These are phyloP conservation scores for Porcisia hertigi DNA, from an alignment of 208 protist species.

Conservation along the genomic window DNA sequence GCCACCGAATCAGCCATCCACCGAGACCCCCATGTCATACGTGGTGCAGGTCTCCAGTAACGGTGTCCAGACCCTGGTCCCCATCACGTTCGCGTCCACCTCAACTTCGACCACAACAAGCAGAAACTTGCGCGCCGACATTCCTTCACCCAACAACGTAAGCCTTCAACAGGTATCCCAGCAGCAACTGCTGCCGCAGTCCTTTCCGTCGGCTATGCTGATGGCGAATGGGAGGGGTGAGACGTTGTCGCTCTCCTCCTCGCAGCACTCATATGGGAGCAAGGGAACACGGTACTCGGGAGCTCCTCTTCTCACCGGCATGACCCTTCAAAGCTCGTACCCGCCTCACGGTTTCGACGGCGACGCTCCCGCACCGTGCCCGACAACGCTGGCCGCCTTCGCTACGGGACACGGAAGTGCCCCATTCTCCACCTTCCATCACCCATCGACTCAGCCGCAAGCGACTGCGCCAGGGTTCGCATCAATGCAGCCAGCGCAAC, in stretches of 20 bases:
- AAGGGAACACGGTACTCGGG: not conserved
- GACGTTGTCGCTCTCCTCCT: constrained; percentile 9
- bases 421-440: not conserved
- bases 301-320: not conserved
- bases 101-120: not conserved
- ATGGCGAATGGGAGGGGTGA: constrained; percentile 3
- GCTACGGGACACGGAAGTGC: not conserved
- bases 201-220: not conserved
- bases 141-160: not conserved
- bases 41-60: constrained; percentile 4
- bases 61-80: constrained; percentile 5
- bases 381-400: not conserved
- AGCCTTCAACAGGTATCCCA: not conserved
- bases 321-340: not conserved
- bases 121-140: not conserved
- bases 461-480: not conserved
- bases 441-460: not conserved
- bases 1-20: not conserved
- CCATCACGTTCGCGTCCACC: constrained; percentile 2
- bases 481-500: not conserved
- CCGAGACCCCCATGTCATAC: not conserved
- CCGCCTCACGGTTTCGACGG: not conserved
- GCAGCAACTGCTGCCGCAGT: not conserved
- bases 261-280: constrained; percentile 1
- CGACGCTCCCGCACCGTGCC: not conserved